Conservation (phyloP, 2,329 filamentous ascomycete genomes). For the Periglandula ipomoeae region DNA sequence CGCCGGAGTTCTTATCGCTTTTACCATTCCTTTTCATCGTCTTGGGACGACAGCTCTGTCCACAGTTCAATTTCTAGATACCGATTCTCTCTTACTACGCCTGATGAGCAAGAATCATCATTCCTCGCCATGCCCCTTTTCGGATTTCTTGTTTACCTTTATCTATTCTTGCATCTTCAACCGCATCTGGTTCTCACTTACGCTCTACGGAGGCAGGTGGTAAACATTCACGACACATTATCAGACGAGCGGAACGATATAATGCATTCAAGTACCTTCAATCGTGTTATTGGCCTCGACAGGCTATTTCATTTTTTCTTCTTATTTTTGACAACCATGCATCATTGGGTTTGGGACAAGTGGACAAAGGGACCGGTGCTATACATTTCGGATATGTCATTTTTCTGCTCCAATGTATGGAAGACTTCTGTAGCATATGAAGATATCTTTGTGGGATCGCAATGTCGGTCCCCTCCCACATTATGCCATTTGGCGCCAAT, state of each 20-base stretch:
- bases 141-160: too few species aligned
- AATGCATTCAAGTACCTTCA: neutral
- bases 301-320: neutral
- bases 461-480: neutral
- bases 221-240: neutral
- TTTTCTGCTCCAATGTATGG: slow-evolving; percentile 4
- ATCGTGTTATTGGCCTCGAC: neutral
- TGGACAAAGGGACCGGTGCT: neutral
- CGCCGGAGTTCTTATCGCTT: slow-evolving; percentile 21
- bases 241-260: neutral
- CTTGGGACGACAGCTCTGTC: neutral
- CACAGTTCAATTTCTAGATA: neutral
- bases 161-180: neutral
- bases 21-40: slow-evolving; percentile 9
- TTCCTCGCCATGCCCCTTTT: neutral
- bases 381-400: neutral
- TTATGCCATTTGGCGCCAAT: neutral
- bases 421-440: neutral
- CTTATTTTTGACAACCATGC: neutral
- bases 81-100: slow-evolving; percentile 6
- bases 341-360: slow-evolving; percentile 1
- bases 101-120: neutral
- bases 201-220: neutral
- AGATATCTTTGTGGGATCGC: neutral
- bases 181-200: neutral